Evolutionary conservation across 2,329 filamentous ascomycete genomes (phyloP).

Genomic region (Cercospora zeae-maydis): DNA sequence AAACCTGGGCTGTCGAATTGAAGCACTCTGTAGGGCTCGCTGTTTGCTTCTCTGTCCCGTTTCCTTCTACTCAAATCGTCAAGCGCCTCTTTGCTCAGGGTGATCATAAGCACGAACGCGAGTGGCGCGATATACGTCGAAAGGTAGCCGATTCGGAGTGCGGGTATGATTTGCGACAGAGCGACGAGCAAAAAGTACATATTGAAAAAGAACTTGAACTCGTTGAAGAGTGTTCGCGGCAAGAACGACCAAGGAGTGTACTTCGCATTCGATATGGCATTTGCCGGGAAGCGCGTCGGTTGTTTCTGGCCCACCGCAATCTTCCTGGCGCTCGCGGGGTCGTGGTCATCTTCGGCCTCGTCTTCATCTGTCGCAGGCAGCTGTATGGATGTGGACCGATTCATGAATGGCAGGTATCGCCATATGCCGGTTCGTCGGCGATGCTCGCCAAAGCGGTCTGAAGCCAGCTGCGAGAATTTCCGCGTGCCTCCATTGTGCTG

Average conservation of each 20-base stretch:
- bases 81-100: slow-evolving; percentile 89
- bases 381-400: slow-evolving; percentile 23
- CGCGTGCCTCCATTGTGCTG: slow-evolving; percentile 17
- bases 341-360: slow-evolving; percentile 47
- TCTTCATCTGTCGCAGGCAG: slow-evolving; percentile 27
- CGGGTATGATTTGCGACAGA: slow-evolving; percentile 85
- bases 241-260: slow-evolving; percentile 94
- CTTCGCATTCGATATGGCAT: slow-evolving; percentile 93
- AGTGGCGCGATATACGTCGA: slow-evolving; percentile 91
- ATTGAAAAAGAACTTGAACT: slow-evolving; percentile 99
- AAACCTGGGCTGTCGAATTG: slow-evolving; percentile 59
- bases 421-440: slow-evolving; percentile 21
- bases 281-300: slow-evolving; percentile 74
- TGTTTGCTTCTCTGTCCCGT: slow-evolving; percentile 89
- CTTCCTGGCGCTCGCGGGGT: slow-evolving; percentile 66
- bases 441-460: slow-evolving; percentile 19
- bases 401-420: slow-evolving; percentile 29
- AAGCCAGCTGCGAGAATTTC: slow-evolving; percentile 14
- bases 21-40: slow-evolving; percentile 79
- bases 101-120: slow-evolving; percentile 86
- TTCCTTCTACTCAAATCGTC: slow-evolving; percentile 85
- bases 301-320: slow-evolving; percentile 74
- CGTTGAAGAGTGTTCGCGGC: slow-evolving; percentile 91
- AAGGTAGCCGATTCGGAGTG: slow-evolving; percentile 87
- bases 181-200: slow-evolving; percentile 97